Evolutionary conservation across 108 stramenopile species (phyloP), one percentile per base, ranked within the genome.

Genomic region (Stephanodiscus minutulus): DNA sequence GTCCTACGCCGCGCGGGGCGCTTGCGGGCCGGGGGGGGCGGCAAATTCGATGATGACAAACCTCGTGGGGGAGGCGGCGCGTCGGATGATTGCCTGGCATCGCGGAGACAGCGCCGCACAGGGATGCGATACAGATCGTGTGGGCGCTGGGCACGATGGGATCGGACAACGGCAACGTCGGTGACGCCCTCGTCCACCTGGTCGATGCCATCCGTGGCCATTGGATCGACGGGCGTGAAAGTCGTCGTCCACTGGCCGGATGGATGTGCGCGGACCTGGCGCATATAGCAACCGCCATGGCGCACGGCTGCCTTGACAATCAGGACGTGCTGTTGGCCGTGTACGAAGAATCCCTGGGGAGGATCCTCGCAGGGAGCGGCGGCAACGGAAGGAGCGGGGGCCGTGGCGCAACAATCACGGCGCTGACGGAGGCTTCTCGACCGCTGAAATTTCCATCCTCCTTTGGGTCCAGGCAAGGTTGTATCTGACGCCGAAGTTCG

Each of bases 381-480:
- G 11, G 35, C 28, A 12, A 29, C 7, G 17, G 1, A 18, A 7
- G 57, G 31, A n/a, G n/a, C 22, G 9, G 37, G 10, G 7, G 4
- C 22, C 43, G 18, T 9, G 22, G 7, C n/a, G 28, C 31, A 53
- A 43, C 18, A 64, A 70, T 7, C 39, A 11, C n/a, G n/a, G n/a
- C 39, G 7, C 39, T 11, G 39, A 39, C 39, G 39, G 36, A 46
- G 18, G 54, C 21, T 93, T 88, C 49, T 75, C 75, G 48, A 70
- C 78, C 10, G 85, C 88, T 76, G 92, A 93, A 73, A 63, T 88
- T 8, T 84, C 85, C 50, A 82, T 91, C 37, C 60, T 93, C 63
- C 67, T 93, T 5, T 93, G 92, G 92, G 87, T 78, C 22, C 90
- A 91, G 52, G 92, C 92, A 18, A 76, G 88, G 17, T 66, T 93